A percentile compares a stretch with the other conserved stretches of the same genome.
These are phyloP conservation scores for Cladosporium sp. DNA, from an alignment of 2,329 filamentous ascomycete genomes.

Conservation along the genomic window DNA sequence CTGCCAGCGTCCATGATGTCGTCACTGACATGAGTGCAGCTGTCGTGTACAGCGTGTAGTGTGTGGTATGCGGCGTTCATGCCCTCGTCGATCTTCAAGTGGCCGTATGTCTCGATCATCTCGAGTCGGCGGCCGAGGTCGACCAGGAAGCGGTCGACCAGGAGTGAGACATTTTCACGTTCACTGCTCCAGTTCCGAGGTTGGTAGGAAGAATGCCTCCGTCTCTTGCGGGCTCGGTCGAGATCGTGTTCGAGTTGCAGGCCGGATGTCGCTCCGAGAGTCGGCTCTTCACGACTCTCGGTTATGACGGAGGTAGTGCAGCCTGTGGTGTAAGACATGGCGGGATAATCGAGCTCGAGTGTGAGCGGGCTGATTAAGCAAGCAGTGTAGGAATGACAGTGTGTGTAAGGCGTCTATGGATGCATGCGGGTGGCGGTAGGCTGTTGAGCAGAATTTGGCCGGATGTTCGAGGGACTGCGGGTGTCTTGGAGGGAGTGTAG, in stretches of 20 bases:
- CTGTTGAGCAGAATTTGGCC: conserved; percentile 1
- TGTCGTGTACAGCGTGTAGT: conserved; percentile 79
- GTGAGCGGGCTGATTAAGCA: not conserved
- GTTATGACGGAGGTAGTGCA: conserved; percentile 26
- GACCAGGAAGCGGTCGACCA: conserved; percentile 74
- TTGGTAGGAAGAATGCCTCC: conserved; percentile 52
- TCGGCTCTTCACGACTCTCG: conserved; percentile 48
- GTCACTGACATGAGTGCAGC: conserved; percentile 86
- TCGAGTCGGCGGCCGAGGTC: conserved; percentile 86
- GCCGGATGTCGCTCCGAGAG: conserved; percentile 42
- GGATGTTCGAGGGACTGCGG: not conserved
- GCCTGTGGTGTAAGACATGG: conserved; percentile 14
- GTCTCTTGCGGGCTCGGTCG: conserved; percentile 41
- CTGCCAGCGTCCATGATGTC: conserved; percentile 87
- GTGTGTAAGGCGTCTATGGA: not conserved
- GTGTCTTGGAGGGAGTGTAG: not conserved
- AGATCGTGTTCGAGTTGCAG: conserved; percentile 39
- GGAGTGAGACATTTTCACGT: conserved; percentile 50
- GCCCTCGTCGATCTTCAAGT: conserved; percentile 78
- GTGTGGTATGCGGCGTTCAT: conserved; percentile 84
- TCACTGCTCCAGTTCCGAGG: conserved; percentile 48
- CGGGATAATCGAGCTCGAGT: not conserved
- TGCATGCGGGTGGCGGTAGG: conserved; percentile 1
- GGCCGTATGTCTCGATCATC: conserved; percentile 84
- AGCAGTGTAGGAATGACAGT: not conserved